Percentiles rank a stretch among this genome's conserved stretches.
phyloP scores from a whole-genome alignment of 257 asterid species.

The Linderniella brevidens region DNA sequence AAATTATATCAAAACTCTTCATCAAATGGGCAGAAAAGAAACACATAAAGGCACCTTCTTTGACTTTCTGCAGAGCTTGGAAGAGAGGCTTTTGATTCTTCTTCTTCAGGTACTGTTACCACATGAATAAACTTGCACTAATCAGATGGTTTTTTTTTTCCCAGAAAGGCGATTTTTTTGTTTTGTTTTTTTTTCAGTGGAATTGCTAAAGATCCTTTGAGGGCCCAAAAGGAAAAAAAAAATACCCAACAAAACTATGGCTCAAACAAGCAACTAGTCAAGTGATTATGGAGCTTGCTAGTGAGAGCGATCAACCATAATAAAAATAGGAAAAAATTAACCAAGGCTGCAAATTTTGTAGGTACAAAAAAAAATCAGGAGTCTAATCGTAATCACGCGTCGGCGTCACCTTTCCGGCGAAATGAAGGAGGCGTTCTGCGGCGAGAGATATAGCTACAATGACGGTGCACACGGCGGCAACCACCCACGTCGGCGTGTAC shows the following conservation, averaged over 20 bases:
- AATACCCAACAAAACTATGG: too few relatives aligned
- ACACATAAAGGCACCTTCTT: constrained; percentile 33
- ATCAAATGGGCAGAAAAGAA: neutral
- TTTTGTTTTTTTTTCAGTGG: too few relatives aligned
- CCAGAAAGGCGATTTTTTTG: too few relatives aligned
- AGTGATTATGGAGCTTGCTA: too few relatives aligned
- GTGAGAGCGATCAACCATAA: too few relatives aligned
- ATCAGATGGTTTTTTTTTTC: too few relatives aligned
- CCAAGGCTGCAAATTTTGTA: too few relatives aligned
- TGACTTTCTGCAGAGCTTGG: constrained; percentile 64
- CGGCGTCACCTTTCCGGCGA: constrained; percentile 1
- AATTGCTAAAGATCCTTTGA: too few relatives aligned
- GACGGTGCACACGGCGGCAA: constrained; percentile 6
- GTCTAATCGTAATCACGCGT: neutral
- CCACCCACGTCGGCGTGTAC: constrained; percentile 4
- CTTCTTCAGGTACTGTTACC: constrained; percentile 43
- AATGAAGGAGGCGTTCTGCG: constrained; percentile 1
- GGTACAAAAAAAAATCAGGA: neutral
- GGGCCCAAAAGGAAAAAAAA: too few relatives aligned
- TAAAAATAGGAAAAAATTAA: too few relatives aligned
- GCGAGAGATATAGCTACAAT: constrained; percentile 1
- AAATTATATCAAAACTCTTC: neutral
- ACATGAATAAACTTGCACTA: too few relatives aligned
- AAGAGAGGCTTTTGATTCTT: constrained; percentile 57
- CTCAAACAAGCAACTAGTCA: too few relatives aligned